Conservation (phyloP, 441 rosid species). For the Gossypium laxum region DNA sequence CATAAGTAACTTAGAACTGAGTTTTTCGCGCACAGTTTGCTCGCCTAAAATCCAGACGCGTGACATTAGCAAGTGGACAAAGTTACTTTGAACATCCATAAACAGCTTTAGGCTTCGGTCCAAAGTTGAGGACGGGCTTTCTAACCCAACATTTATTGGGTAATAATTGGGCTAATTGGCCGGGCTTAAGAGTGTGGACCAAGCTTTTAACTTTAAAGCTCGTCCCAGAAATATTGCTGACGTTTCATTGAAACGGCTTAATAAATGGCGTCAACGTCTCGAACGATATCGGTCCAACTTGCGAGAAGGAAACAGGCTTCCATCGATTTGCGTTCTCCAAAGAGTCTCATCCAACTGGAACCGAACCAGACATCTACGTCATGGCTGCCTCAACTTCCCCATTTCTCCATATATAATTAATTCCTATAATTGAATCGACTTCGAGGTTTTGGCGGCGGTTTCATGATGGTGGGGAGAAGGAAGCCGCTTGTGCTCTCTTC, state of each 20-base stretch:
- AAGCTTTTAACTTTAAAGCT: not conserved
- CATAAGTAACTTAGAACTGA: too few relatives aligned
- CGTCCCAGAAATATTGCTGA: not conserved
- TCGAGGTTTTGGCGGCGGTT: constrained; percentile 12
- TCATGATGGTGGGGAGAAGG: constrained; percentile 57
- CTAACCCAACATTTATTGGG: not conserved
- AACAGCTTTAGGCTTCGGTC: too few relatives aligned
- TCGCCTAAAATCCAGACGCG: too few relatives aligned
- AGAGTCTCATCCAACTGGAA: not conserved
- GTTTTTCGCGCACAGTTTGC: too few relatives aligned
- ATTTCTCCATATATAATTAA: not conserved
- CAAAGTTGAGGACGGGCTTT: not conserved
- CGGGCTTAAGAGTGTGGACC: not conserved
- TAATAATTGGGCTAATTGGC: not conserved
- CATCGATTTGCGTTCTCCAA: not conserved
- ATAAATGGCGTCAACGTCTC: not conserved
- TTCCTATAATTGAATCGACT: not conserved
- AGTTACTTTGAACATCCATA: too few relatives aligned
- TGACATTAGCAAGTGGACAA: too few relatives aligned
- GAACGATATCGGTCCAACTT: not conserved
- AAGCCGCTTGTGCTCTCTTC: constrained; percentile 72
- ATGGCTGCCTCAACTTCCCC: not conserved
- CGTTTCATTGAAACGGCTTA: not conserved
- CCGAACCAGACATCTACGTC: not conserved
- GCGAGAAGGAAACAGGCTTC: not conserved